A percentile compares a stretch with the other conserved stretches of the same genome.
Evolutionary conservation across 1,284 basidiomycete genomes (phyloP).

Genomic region (Cutaneotrichosporon sp.): DNA sequence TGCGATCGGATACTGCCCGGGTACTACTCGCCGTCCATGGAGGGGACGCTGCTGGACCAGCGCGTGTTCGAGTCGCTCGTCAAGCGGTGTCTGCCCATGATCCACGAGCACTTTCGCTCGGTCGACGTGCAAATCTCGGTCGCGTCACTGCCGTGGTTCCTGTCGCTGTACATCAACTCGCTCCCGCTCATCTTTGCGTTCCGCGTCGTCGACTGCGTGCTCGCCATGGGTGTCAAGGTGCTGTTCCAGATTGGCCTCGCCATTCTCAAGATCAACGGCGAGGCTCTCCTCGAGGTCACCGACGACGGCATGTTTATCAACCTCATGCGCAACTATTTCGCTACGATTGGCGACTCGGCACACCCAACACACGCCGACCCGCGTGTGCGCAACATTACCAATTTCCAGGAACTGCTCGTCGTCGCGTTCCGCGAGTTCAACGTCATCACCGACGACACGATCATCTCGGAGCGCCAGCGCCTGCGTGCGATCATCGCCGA

Average conservation of each 20-base stretch:
- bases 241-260: constrained; percentile 78
- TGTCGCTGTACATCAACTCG: constrained; percentile 93
- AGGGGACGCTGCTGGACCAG: constrained; percentile 95
- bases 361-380: constrained; percentile 86
- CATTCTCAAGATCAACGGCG: constrained; percentile 97
- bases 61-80: constrained; percentile 98
- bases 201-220: constrained; percentile 97
- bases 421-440: constrained; percentile 97
- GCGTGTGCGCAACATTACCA: constrained; percentile 86
- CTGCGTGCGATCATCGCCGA: constrained; percentile 88
- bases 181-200: constrained; percentile 99
- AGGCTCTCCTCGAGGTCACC: constrained; percentile 86
- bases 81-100: constrained; percentile 77
- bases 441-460: constrained; percentile 92
- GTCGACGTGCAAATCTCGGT: constrained; percentile 97
- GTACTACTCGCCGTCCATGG: constrained; percentile 99
- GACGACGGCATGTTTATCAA: constrained; percentile 97
- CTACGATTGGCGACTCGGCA: constrained; percentile 87
- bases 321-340: constrained; percentile 91
- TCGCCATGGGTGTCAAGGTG: constrained; percentile 98
- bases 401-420: constrained; percentile 94
- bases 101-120: constrained; percentile 84
- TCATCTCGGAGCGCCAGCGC: constrained; percentile 75
- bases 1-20: constrained; percentile 93
- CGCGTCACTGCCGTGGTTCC: constrained; percentile 96